phyloP scores from a whole-genome alignment of 2,329 filamentous ascomycete genomes.

The Geosmithia putterillii region DNA sequence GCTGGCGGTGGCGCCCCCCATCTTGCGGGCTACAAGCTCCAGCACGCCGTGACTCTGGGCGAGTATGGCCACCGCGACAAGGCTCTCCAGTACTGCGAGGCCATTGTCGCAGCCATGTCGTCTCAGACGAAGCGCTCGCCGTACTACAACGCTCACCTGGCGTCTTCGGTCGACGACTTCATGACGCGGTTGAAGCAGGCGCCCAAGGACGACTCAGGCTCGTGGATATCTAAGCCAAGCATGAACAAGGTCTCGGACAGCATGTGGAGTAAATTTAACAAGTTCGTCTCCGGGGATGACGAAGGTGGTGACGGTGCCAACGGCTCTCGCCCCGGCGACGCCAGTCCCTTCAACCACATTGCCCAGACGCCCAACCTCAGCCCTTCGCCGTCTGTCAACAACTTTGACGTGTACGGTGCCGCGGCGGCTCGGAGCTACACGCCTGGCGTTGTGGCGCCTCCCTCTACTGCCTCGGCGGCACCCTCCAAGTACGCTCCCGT shows the following conservation, averaged over 20 bases:
- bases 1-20: conserved; percentile 57
- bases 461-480: conserved; percentile 17
- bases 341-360: conserved; percentile 74
- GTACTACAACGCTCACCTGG: conserved; percentile 70
- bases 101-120: conserved; percentile 62
- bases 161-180: conserved; percentile 71
- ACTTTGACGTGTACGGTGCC: conserved; percentile 64
- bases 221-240: conserved; percentile 89
- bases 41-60: conserved; percentile 73
- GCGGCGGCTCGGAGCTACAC: conserved; percentile 16
- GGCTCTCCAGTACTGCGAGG: conserved; percentile 84
- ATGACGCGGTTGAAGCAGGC: conserved; percentile 73
- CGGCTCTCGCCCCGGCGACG: conserved; percentile 46
- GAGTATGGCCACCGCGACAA: conserved; percentile 74
- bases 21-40: conserved; percentile 80
- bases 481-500: conserved; percentile 26
- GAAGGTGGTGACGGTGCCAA: conserved; percentile 62
- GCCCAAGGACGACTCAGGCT: conserved; percentile 67
- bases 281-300: conserved; percentile 89
- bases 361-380: conserved; percentile 64
- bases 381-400: conserved; percentile 56
- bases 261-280: conserved; percentile 88
- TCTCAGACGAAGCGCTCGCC: conserved; percentile 73
- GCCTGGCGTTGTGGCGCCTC: conserved; percentile 15
- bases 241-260: conserved; percentile 92